A percentile compares a stretch with the other conserved stretches of the same genome.
phyloP scores from a whole-genome alignment of 2,329 filamentous ascomycete species.

The Ambrosiella beaveri region DNA sequence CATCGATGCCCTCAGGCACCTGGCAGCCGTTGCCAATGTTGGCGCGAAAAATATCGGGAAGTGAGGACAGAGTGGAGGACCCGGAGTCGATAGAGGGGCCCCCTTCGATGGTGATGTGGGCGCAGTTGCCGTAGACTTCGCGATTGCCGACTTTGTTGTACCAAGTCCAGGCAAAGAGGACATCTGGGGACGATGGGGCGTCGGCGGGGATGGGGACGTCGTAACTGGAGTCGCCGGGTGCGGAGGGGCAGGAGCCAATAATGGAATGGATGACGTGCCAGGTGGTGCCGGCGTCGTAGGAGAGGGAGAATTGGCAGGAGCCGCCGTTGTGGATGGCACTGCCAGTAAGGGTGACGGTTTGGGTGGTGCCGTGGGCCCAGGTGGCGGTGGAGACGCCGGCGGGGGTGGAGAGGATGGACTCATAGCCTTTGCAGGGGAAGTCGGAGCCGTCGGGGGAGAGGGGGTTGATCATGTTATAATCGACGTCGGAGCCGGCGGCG shows the following conservation, averaged over 20 bases:
- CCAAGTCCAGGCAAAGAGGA: conserved; percentile 45
- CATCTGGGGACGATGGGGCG: conserved; percentile 29
- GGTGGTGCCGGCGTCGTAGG: conserved; percentile 39
- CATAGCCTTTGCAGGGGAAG: conserved; percentile 42
- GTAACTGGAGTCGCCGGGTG: conserved; percentile 24
- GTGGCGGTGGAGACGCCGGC: conserved; percentile 28
- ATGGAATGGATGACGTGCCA: conserved; percentile 34
- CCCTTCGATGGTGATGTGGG: conserved; percentile 33
- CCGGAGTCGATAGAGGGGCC: conserved; percentile 12
- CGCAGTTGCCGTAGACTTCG: conserved; percentile 58
- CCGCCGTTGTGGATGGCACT: conserved; percentile 38
- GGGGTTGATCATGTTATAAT: conserved; percentile 39
- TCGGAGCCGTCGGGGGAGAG: conserved; percentile 35
- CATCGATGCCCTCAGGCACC: conserved; percentile 36
- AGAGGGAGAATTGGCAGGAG: conserved; percentile 46
- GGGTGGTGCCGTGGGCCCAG: conserved; percentile 34
- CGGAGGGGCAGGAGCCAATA: conserved; percentile 22
- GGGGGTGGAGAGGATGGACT: conserved; percentile 16
- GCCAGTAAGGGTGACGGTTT: conserved; percentile 37
- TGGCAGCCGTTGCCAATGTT: conserved; percentile 42
- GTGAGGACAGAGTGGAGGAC: conserved; percentile 37
- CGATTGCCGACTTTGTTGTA: conserved; percentile 46
- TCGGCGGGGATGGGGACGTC: conserved; percentile 37
- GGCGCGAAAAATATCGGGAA: conserved; percentile 38
- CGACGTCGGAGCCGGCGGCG: conserved; percentile 23